phyloP scores from a whole-genome alignment of 2,329 filamentous ascomycete species.

The Sporothrix dimorphospora region DNA sequence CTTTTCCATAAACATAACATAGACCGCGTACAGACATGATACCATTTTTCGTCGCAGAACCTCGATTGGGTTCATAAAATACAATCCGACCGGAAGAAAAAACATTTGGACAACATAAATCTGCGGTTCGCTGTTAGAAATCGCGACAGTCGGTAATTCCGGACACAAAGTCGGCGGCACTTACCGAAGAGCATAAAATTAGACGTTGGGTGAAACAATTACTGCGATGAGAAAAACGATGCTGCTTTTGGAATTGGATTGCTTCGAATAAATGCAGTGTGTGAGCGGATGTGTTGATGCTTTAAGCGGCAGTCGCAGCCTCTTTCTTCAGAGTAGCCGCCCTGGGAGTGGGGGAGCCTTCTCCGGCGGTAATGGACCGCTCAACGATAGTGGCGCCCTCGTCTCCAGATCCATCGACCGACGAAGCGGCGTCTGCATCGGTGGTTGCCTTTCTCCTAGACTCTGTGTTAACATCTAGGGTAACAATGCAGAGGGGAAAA shows the following conservation, averaged over 20 bases:
- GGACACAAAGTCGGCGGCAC: neutral
- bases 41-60: neutral
- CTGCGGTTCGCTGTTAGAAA: neutral
- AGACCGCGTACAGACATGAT: neutral
- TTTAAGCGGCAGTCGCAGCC: neutral
- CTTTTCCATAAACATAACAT: neutral
- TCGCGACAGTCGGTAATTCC: neutral
- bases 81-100: neutral
- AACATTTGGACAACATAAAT: neutral
- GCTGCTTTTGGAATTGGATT: neutral
- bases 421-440: conserved; percentile 47
- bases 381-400: conserved; percentile 61
- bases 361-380: conserved; percentile 45
- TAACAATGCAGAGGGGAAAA: neutral
- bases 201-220: neutral
- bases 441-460: conserved; percentile 46
- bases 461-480: conserved; percentile 6
- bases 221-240: neutral
- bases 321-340: conserved; percentile 19
- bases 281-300: neutral
- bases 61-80: neutral
- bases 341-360: conserved; percentile 23
- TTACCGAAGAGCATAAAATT: neutral
- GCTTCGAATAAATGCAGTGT: neutral
- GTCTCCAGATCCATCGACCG: conserved; percentile 52